These are phyloP conservation scores for Cercophora sp. DNA, from an alignment of 495 filamentous ascomycete genomes.

Conservation along the genomic window DNA sequence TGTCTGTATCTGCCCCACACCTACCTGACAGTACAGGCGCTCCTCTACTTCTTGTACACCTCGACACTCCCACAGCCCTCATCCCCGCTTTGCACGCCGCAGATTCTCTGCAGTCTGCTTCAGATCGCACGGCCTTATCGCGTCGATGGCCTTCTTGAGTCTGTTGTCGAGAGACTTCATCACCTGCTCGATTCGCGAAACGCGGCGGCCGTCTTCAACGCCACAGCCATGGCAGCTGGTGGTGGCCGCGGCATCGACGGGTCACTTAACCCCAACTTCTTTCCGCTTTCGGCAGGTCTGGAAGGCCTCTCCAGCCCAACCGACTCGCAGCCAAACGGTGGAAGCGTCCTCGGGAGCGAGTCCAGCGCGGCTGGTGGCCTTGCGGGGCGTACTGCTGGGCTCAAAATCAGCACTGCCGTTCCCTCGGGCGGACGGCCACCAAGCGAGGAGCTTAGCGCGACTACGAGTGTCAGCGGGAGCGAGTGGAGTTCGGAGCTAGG, in stretches of 20 bases:
- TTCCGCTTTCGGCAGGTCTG: slow-evolving; percentile 25
- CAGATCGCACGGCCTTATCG: slow-evolving; percentile 92
- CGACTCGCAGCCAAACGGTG: slow-evolving; percentile 25
- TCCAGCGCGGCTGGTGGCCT: slow-evolving; percentile 5
- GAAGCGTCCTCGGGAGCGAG: slow-evolving; percentile 10
- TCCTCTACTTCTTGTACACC: slow-evolving; percentile 91
- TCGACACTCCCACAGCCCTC: slow-evolving; percentile 72
- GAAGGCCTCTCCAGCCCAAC: slow-evolving; percentile 23
- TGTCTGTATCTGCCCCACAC: slow-evolving; percentile 93
- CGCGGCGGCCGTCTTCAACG: slow-evolving; percentile 96
- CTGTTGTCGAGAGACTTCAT: slow-evolving; percentile 86
- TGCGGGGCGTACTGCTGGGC: slow-evolving; percentile 19
- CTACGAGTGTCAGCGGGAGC: slow-evolving; percentile 43
- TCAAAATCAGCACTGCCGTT: slow-evolving; percentile 40
- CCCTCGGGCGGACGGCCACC: slow-evolving; percentile 28
- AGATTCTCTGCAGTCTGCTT: slow-evolving; percentile 90
- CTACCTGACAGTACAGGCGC: slow-evolving; percentile 75
- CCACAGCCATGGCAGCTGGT: slow-evolving; percentile 95
- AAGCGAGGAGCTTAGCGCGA: slow-evolving; percentile 48
- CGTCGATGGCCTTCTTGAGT: slow-evolving; percentile 86
- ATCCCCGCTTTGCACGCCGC: slow-evolving; percentile 82
- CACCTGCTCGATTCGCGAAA: slow-evolving; percentile 86
- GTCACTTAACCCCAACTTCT: slow-evolving; percentile 46
- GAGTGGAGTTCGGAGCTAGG: slow-evolving; percentile 47
- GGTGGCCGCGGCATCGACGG: slow-evolving; percentile 71